Percentiles rank a stretch among this genome's conserved stretches.
phyloP scores from a whole-genome alignment of 2,329 filamentous ascomycete genomes.

The Aspergillus melleus region DNA sequence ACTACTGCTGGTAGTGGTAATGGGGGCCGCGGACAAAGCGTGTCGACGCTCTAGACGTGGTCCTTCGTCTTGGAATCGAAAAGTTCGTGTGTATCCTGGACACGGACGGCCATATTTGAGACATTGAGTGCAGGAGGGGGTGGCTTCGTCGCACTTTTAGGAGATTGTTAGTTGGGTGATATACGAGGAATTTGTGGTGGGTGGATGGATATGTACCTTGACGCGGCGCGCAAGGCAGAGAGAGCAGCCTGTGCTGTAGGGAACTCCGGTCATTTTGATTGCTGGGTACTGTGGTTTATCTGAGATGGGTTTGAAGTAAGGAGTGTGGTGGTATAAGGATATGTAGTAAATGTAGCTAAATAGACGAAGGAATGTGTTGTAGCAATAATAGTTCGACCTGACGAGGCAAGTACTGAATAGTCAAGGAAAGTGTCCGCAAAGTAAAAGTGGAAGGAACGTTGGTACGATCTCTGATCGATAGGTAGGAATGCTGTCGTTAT shows the following conservation, averaged over 20 bases:
- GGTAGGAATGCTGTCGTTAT: too few species aligned
- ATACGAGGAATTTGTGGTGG: background rate
- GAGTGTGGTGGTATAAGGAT: background rate
- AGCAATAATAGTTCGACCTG: too few species aligned
- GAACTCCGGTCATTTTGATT: slow-evolving; percentile 41
- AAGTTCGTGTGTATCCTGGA: slow-evolving; percentile 35
- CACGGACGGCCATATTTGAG: slow-evolving; percentile 37
- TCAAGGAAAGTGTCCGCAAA: too few species aligned
- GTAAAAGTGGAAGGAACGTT: background rate
- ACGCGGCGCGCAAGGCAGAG: slow-evolving; percentile 42
- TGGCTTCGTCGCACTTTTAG: slow-evolving; percentile 47
- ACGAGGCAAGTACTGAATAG: too few species aligned
- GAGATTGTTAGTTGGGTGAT: background rate
- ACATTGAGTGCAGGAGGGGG: slow-evolving; percentile 42
- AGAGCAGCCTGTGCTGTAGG: slow-evolving; percentile 43
- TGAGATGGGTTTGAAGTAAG: background rate
- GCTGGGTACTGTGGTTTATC: background rate
- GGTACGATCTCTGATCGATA: background rate
- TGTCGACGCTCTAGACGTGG: slow-evolving; percentile 34
- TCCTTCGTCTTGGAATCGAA: slow-evolving; percentile 42
- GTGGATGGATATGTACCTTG: slow-evolving; percentile 26
- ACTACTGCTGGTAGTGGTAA: too few species aligned
- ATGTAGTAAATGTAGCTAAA: background rate
- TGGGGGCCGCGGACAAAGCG: slow-evolving; percentile 6
- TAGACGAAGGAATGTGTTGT: background rate